These are phyloP conservation scores for Rhododendron williamsianum DNA, from an alignment of 148 eudicot species.

Conservation along the genomic window DNA sequence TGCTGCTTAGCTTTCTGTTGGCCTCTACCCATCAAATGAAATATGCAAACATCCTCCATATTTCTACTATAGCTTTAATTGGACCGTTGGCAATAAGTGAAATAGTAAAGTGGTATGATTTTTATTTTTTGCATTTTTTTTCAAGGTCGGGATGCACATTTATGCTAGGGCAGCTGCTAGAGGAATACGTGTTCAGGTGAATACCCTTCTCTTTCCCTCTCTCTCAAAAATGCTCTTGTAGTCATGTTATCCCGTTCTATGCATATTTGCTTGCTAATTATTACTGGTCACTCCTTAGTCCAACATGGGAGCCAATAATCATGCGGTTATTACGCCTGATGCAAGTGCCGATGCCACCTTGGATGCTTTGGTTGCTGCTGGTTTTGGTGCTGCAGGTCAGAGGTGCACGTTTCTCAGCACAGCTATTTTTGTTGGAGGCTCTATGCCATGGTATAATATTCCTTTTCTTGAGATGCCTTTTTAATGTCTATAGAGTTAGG, in stretches of 20 bases:
- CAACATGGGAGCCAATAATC: constrained; percentile 29
- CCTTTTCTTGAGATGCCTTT: background rate
- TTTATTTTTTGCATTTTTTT: background rate
- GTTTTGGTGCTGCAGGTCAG: constrained; percentile 34
- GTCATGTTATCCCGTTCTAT: background rate
- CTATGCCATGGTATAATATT: constrained; percentile 26
- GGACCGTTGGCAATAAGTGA: background rate
- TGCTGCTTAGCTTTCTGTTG: background rate
- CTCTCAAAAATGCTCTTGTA: background rate
- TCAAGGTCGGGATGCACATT: constrained; percentile 42
- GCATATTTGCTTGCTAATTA: background rate
- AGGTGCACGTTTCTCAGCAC: constrained; percentile 32
- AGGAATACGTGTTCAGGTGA: constrained; percentile 58
- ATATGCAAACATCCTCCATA: background rate
- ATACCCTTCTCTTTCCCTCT: background rate
- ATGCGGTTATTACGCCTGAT: constrained; percentile 39
- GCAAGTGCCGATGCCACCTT: constrained; percentile 31
- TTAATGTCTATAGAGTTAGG: background rate
- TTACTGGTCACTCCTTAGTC: constrained; percentile 12
- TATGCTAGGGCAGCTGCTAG: constrained; percentile 50
- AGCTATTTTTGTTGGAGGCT: constrained; percentile 37
- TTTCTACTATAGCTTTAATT: background rate
- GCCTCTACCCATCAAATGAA: background rate
- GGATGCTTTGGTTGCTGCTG: constrained; percentile 38
- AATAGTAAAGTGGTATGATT: background rate